Evolutionary conservation across 768 basidiomycete species (phyloP), one percentile per base, ranked within the genome.

Genomic region (Kwoniella bestiolae): DNA sequence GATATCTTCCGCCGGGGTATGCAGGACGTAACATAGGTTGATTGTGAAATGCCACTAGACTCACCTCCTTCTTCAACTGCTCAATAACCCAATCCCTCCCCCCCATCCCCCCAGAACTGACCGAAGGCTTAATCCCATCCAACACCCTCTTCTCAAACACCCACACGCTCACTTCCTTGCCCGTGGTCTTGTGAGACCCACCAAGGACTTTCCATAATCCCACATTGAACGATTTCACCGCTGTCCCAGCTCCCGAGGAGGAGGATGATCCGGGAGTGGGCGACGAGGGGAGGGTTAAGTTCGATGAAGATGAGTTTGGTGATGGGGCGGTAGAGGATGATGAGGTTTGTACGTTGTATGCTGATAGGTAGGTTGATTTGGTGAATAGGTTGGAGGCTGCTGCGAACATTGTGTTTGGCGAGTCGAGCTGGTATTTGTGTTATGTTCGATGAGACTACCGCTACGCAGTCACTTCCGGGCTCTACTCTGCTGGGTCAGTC

Each of bases 121-220:
- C 84, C 1, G 86, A 85, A 72, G 90, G 81, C 58, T 88, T 85
- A 69, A 93, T 84, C 88, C 84, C 63, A 28, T 93, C 91, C 25
- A 87, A 79, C 0, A 84, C 83, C 63, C 86, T 84, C 83, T 97
- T 97, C 78, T 98, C 94, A 69, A 91, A 90, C 28, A 86, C 85
- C 95, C 95, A 99, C 18, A 99, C 88, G 18, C 89, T 91, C 5
- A 97, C 94, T 63, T 88, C 89, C 81, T 97, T 96, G 68, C 85
- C 86, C 2, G 91, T 97, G 57, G 90, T 87, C 83, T 92, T 95
- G 82, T 97, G 94, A 21, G 85, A 86, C 1, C 90, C 96, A 1
- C 87, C 85, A 67, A 93, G 88, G 0, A 98, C 90, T 74, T 85
- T 89, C 96, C 96, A 98, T 58, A 92, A 82, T 2, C 95, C 95